These are phyloP conservation scores for Gracilaria vermiculophylla DNA, from an alignment of 23 red algal species.

Conservation along the genomic window DNA sequence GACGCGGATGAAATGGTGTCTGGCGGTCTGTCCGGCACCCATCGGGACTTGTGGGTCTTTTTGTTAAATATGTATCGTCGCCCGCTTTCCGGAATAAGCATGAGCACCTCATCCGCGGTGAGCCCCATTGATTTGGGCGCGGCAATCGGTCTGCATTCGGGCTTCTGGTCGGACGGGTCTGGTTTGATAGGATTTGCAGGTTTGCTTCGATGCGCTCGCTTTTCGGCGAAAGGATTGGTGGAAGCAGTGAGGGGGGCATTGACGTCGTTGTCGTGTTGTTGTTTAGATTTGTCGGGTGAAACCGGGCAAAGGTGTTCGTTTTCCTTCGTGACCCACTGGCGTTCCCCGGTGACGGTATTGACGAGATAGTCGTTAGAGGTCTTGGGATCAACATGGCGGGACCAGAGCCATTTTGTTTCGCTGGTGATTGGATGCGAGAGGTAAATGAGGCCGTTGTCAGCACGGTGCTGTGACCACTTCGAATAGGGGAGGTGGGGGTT, in stretches of 20 bases:
- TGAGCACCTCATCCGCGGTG: constrained; percentile 58
- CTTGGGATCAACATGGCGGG: constrained; percentile 45
- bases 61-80: constrained; percentile 72
- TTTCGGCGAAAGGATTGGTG: constrained; percentile 11
- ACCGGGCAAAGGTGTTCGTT: constrained; percentile 62
- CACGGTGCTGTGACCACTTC: constrained; percentile 64
- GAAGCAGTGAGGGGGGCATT: background rate
- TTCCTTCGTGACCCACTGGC: constrained; percentile 55
- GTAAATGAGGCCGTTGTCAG: constrained; percentile 67
- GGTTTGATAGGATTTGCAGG: background rate
- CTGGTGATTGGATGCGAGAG: constrained; percentile 52
- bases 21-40: constrained; percentile 32
- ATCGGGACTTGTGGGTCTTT: constrained; percentile 52
- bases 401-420: constrained; percentile 74
- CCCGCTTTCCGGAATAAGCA: constrained; percentile 42
- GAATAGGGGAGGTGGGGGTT: constrained; percentile 45
- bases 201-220: background rate
- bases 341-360: constrained; percentile 64
- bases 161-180: background rate
- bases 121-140: constrained; percentile 42
- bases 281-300: background rate
- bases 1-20: background rate
- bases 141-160: constrained; percentile 24
- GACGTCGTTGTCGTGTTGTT: background rate
- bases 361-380: constrained; percentile 65